phyloP scores from a whole-genome alignment of 768 basidiomycete genomes.

The Hemileccinum rubropunctum region DNA sequence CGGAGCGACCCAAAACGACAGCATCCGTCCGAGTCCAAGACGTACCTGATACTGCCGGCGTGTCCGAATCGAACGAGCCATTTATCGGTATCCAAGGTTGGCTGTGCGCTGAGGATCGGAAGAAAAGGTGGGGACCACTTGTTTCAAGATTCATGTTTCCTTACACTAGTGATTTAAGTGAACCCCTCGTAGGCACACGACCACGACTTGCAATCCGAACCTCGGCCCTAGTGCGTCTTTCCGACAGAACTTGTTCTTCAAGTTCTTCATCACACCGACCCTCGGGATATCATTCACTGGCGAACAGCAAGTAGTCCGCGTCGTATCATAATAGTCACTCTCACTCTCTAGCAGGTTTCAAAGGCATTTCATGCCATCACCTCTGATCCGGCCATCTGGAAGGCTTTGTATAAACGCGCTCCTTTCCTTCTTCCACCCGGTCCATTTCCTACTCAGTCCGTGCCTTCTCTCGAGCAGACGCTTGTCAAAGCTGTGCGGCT shows the following conservation, averaged over 20 bases:
- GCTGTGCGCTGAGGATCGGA: no score
- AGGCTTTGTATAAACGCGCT: background rate
- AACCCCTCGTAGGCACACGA: no score
- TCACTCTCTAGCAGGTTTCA: slow-evolving; percentile 1
- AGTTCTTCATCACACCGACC: background rate
- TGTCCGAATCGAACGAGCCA: no score
- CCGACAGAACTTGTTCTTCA: background rate
- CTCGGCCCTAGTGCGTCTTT: background rate
- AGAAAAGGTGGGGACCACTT: no score
- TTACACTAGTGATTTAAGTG: no score
- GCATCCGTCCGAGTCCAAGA: no score
- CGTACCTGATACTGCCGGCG: no score
- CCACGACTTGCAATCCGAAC: no score
- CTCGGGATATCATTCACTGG: slow-evolving; percentile 1
- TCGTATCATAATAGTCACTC: background rate
- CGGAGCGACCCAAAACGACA: no score
- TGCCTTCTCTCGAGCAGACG: background rate
- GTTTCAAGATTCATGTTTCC: no score
- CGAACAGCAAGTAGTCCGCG: background rate
- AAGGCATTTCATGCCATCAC: background rate
- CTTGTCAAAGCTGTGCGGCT: slow-evolving; percentile 1
- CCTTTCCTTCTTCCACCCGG: background rate
- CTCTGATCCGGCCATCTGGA: background rate
- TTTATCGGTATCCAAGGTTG: no score
- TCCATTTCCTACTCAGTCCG: background rate